These are phyloP conservation scores for Lathyrus tuberosus DNA, from an alignment of 306 rosid genomes.

Conservation along the genomic window DNA sequence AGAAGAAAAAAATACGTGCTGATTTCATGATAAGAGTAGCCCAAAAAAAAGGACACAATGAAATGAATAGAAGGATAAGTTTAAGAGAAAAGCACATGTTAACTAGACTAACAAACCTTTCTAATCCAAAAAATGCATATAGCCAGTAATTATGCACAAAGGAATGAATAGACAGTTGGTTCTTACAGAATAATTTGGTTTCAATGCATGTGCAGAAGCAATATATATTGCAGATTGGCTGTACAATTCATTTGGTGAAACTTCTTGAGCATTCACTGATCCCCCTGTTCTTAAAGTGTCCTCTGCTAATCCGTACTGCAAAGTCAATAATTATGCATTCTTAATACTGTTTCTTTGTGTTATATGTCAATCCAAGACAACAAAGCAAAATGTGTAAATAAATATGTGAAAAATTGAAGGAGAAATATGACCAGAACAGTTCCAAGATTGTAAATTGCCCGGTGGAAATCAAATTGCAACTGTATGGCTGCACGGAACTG, in stretches of 20 bases:
- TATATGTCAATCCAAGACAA: slow-evolving; percentile 38
- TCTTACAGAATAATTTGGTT: slow-evolving; percentile 89
- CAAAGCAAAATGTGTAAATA: slow-evolving; percentile 19
- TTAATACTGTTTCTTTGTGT: slow-evolving; percentile 13
- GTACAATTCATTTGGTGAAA: slow-evolving; percentile 89
- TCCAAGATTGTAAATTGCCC: slow-evolving; percentile 99
- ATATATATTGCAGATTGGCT: slow-evolving; percentile 99
- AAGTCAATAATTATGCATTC: slow-evolving; percentile 26
- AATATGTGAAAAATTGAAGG: slow-evolving; percentile 38
- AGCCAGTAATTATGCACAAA: slow-evolving; percentile 23
- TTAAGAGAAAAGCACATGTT: slow-evolving; percentile 24
- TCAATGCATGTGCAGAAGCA: slow-evolving; percentile 98
- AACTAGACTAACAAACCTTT: slow-evolving; percentile 33
- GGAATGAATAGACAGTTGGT: slow-evolving; percentile 16
- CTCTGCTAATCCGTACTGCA: slow-evolving; percentile 98
- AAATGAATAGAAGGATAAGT: slow-evolving; percentile 14
- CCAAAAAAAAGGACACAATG: background rate
- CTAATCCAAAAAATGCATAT: slow-evolving; percentile 29
- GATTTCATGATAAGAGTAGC: slow-evolving; percentile 23
- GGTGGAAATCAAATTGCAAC: slow-evolving; percentile 98
- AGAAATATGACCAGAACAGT: slow-evolving; percentile 87
- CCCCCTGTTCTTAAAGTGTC: slow-evolving; percentile 96
- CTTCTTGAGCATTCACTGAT: slow-evolving; percentile 63
- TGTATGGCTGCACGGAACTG: slow-evolving; percentile 98
- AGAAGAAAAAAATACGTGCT: slow-evolving; percentile 8